Base-by-base conservation (phyloP, 306 rosid species). In the Neltuma alba region DNA sequence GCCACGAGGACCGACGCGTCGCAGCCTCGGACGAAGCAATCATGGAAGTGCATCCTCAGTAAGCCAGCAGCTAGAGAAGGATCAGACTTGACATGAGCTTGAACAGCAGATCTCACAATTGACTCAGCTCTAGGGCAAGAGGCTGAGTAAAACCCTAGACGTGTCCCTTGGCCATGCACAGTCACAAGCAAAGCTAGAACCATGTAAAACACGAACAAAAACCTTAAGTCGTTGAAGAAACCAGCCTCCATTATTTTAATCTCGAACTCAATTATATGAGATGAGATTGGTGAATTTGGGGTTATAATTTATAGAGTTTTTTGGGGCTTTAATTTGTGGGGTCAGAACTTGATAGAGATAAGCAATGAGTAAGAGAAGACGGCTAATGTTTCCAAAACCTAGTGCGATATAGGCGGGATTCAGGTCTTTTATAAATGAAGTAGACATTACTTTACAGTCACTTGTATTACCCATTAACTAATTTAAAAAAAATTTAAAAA, bases 31-130 rank as follows among this genome's bases (percentile, higher is more conserved):
- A 84, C 88, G 8, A 87, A 87, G 73, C 90, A 87, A 3, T 87
- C 90, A 10, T 87, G 90, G 67, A 87, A 84, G 67, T 87, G 88
- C 90, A 87, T 40, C 36, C 90, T 76, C 3, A 87, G 85, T 18
- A 87, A 9, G 0, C 78, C 84, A 27, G 90, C 76, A 10, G 90
- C 88, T 6, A 87, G 5, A 7, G 86, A n/a, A 25, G 50, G 54
- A 45, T 87, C 75, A 11, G 86, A 81, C 0, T 28, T 61, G 41
- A 81, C 23, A 41, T 84, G 88, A 4, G 88, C 33, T 44, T 64
- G n/a, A 66, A 84, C 88, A 0, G 90, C 60, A 13, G 88, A 79
- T 27, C 14, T 73, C n/a, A 87, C 90, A 66, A 87, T 84, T 50
- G 82, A 81, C 77, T 87, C 90, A 2, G 81, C 88, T 20, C 33